These are phyloP conservation scores for Austropuccinia psidii DNA, from an alignment of 1,284 basidiomycete genomes.

Conservation along the genomic window DNA sequence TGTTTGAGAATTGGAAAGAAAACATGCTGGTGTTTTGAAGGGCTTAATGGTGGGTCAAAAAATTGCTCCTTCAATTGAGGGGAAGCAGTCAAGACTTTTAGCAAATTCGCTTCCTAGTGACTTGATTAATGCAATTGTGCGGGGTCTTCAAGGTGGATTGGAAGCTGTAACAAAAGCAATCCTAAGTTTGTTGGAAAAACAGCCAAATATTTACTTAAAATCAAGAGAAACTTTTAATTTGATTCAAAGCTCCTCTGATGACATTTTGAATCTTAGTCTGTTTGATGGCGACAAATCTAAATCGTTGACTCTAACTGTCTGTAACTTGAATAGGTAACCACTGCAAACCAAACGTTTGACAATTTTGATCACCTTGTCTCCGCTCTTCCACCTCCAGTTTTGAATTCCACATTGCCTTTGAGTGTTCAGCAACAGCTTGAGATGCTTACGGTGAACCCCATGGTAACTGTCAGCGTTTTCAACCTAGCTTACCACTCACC, in stretches of 20 bases:
- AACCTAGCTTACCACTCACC: conserved; percentile 57
- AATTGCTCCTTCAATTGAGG: conserved; percentile 37
- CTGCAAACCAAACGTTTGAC: background rate
- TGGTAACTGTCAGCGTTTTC: conserved; percentile 61
- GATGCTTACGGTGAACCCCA: conserved; percentile 50
- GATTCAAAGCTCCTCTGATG: conserved; percentile 48
- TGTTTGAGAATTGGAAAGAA: conserved; percentile 63
- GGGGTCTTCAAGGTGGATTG: conserved; percentile 71
- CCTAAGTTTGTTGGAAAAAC: conserved; percentile 51
- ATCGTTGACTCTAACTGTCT: conserved; percentile 16
- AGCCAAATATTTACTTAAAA: conserved; percentile 58
- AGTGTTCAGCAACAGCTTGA: conserved; percentile 56
- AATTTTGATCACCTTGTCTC: conserved; percentile 39
- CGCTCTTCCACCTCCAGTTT: conserved; percentile 39
- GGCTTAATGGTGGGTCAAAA: conserved; percentile 54
- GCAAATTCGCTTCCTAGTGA: background rate
- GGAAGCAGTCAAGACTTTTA: background rate
- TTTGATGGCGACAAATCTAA: no score
- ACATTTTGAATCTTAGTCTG: conserved; percentile 42
- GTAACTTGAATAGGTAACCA: background rate
- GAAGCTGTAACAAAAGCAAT: conserved; percentile 61
- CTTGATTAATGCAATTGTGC: conserved; percentile 57
- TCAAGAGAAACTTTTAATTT: conserved; percentile 50
- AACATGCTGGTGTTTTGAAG: conserved; percentile 61
- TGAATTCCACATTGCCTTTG: conserved; percentile 43